These are phyloP conservation scores for Naematelia aurantialba DNA, from an alignment of 768 basidiomycete species.

Conservation along the genomic window DNA sequence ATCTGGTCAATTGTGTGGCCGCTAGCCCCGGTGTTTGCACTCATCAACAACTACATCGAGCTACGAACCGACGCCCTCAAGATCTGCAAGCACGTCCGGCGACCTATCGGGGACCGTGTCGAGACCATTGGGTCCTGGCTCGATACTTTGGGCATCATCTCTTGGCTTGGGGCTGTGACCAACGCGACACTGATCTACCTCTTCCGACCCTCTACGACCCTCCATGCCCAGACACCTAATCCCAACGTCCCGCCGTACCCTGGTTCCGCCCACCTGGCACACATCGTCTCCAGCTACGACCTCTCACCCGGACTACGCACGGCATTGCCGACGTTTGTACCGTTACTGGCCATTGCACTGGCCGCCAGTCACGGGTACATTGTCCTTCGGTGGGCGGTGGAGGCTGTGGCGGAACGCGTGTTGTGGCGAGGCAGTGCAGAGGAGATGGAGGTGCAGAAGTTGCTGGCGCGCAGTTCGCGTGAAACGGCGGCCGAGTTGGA, in stretches of 20 bases:
- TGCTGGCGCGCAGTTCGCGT: conserved; percentile 46
- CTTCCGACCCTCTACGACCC: conserved; percentile 56
- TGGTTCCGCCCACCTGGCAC: conserved; percentile 32
- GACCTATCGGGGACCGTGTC: conserved; percentile 79
- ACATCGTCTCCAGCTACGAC: conserved; percentile 29
- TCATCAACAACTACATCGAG: conserved; percentile 86
- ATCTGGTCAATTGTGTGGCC: conserved; percentile 96
- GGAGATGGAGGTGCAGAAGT: conserved; percentile 60
- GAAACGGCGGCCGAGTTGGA: conserved; percentile 10
- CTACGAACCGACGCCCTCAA: conserved; percentile 92
- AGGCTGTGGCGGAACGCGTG: conserved; percentile 69
- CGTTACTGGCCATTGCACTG: conserved; percentile 69
- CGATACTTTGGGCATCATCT: conserved; percentile 73
- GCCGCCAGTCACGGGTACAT: conserved; percentile 84
- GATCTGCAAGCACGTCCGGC: conserved; percentile 75
- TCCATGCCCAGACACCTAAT: conserved; percentile 33
- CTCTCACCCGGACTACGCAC: conserved; percentile 24
- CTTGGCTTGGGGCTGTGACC: conserved; percentile 82
- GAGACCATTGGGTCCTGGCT: conserved; percentile 95
- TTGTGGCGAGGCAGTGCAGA: conserved; percentile 73
- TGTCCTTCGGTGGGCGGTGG: conserved; percentile 60
- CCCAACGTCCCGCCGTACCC: conserved; percentile 29
- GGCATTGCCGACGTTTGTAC: conserved; percentile 53
- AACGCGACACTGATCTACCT: conserved; percentile 89
- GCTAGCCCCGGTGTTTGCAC: conserved; percentile 77